Percentiles rank a stretch among this genome's conserved stretches.
These are phyloP conservation scores for Penicillium hesseltinei DNA, from an alignment of 2,329 filamentous ascomycete genomes.

Conservation along the genomic window DNA sequence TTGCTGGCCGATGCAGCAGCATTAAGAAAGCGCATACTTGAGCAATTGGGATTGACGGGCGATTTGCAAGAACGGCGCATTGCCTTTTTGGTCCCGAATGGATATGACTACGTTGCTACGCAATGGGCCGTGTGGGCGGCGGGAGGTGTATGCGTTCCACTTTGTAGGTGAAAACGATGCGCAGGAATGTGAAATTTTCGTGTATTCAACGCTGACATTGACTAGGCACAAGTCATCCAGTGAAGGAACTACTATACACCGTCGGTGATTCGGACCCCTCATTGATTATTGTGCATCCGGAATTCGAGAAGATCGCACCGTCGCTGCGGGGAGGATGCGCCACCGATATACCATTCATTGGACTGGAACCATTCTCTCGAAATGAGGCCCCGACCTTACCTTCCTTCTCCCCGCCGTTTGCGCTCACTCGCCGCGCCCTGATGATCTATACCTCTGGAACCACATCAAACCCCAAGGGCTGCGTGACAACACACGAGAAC, in stretches of 20 bases:
- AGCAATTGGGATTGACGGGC: slow-evolving; percentile 26
- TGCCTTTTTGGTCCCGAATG: slow-evolving; percentile 41
- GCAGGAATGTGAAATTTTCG: background rate
- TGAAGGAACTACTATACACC: slow-evolving; percentile 44
- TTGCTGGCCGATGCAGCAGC: slow-evolving; percentile 40
- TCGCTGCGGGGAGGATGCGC: slow-evolving; percentile 32
- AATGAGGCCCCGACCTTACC: slow-evolving; percentile 29
- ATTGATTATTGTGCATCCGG: slow-evolving; percentile 41
- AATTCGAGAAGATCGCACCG: slow-evolving; percentile 36
- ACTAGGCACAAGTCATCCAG: slow-evolving; percentile 42
- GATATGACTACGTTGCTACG: slow-evolving; percentile 44
- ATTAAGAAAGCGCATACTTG: slow-evolving; percentile 38
- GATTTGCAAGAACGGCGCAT: slow-evolving; percentile 41
- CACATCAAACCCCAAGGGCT: slow-evolving; percentile 44
- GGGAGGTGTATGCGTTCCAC: slow-evolving; percentile 44
- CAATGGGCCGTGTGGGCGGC: slow-evolving; percentile 48
- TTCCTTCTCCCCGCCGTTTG: slow-evolving; percentile 30
- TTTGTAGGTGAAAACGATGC: slow-evolving; percentile 35
- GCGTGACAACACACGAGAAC: slow-evolving; percentile 45
- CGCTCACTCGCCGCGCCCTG: slow-evolving; percentile 35
- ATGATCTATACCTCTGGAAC: slow-evolving; percentile 47
- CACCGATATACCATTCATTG: slow-evolving; percentile 33
- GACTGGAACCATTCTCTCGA: slow-evolving; percentile 27
- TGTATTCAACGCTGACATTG: slow-evolving; percentile 1
- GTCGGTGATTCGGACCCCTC: slow-evolving; percentile 45